Evolutionary conservation across 164 flowering plant species (phyloP).

Genomic region (Stephania japonica): DNA sequence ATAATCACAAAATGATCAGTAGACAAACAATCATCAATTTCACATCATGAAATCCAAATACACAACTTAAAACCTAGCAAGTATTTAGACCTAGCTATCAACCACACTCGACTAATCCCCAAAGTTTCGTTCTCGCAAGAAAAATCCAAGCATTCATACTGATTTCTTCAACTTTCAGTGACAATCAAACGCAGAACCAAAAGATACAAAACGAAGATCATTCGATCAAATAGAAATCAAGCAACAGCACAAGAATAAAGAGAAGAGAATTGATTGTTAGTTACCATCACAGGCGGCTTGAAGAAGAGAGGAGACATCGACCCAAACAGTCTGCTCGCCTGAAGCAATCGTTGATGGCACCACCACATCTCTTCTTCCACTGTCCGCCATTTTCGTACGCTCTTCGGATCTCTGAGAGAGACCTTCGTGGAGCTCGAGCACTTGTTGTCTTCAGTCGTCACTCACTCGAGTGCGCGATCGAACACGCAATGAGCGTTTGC

Average conservation of each 20-base stretch:
- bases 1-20: not conserved
- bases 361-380: constrained; percentile 9
- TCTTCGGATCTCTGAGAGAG: too few relatives aligned
- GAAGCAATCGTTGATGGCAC: constrained; percentile 31
- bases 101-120: not conserved
- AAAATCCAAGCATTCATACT: not conserved
- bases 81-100: not conserved
- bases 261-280: not conserved
- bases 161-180: not conserved
- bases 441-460: not conserved
- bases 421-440: not conserved
- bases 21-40: not conserved
- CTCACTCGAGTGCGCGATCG: not conserved
- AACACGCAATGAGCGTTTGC: not conserved
- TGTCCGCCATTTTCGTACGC: constrained; percentile 7
- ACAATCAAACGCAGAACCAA: not conserved
- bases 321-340: constrained; percentile 52
- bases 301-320: constrained; percentile 51
- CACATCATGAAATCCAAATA: not conserved
- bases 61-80: not conserved
- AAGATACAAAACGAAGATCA: not conserved
- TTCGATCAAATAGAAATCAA: not conserved
- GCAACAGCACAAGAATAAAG: not conserved
- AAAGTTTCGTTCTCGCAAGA: not conserved
- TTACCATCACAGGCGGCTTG: constrained; percentile 49